These are phyloP conservation scores for Selenicereus undatus DNA, from an alignment of 148 eudicot genomes.

Conservation along the genomic window DNA sequence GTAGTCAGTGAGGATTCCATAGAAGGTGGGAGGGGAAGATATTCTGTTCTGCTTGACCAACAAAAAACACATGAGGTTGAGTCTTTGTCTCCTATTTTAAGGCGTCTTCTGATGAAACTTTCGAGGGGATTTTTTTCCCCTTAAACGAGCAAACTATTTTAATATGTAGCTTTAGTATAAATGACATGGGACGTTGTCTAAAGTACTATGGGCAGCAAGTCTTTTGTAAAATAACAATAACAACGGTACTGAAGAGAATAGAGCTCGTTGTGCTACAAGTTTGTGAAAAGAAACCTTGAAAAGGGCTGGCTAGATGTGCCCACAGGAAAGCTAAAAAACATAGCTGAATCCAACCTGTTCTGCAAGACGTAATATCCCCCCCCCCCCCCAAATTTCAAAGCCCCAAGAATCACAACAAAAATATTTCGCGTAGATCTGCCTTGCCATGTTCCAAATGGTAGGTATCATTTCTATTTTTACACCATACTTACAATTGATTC, in stretches of 20 bases:
- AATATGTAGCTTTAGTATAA: neutral
- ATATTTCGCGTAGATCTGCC: neutral
- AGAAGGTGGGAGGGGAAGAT: slow-evolving; percentile 1
- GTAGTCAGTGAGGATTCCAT: neutral
- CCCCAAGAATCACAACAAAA: neutral
- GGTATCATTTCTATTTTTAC: neutral
- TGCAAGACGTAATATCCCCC: neutral
- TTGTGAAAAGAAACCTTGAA: neutral
- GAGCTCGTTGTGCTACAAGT: neutral
- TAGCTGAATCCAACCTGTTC: neutral
- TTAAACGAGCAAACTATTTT: neutral
- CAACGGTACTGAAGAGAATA: neutral
- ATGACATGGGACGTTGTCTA: neutral
- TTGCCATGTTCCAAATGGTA: neutral
- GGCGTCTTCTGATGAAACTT: neutral
- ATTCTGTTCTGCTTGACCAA: neutral
- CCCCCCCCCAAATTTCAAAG: neutral
- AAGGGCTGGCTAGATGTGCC: neutral
- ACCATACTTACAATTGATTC: neutral
- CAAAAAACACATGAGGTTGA: neutral
- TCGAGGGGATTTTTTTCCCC: neutral
- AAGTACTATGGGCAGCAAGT: neutral
- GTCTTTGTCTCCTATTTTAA: neutral
- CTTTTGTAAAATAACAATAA: neutral
- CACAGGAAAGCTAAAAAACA: neutral